Percentiles rank a stretch among this genome's conserved stretches.
These are phyloP conservation scores for Diutina pseudorugosa DNA, from an alignment of 1,139 yeast genomes.

Conservation along the genomic window DNA sequence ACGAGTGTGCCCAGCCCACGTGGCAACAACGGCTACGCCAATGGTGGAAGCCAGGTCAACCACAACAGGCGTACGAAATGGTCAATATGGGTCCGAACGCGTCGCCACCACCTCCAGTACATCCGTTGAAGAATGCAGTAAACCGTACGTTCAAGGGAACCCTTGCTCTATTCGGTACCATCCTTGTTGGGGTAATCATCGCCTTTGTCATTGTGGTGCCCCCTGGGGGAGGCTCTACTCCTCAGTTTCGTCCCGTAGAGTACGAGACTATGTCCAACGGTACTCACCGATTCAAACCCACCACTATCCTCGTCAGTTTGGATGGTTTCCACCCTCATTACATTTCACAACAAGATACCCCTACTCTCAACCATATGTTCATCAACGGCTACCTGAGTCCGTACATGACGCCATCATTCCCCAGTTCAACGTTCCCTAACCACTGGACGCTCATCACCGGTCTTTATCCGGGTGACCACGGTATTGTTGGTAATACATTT, in stretches of 20 bases:
- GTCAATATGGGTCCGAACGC: background rate
- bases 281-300: conserved; percentile 60
- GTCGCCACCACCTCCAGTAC: background rate
- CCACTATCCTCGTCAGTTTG: conserved; percentile 66
- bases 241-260: conserved; percentile 12
- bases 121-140: background rate
- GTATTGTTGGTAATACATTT: conserved; percentile 77
- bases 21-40: background rate
- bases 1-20: background rate
- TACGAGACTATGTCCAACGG: conserved; percentile 37
- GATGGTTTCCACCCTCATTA: conserved; percentile 93
- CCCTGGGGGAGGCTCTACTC: background rate
- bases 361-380: conserved; percentile 50
- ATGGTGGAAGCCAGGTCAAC: background rate
- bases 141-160: background rate
- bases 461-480: conserved; percentile 70
- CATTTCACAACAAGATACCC: conserved; percentile 55
- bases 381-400: conserved; percentile 58
- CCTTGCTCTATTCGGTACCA: background rate
- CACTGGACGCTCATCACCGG: conserved; percentile 92
- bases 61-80: background rate
- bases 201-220: conserved; percentile 5
- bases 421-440: conserved; percentile 82
- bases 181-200: conserved; percentile 4
- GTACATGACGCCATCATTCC: conserved; percentile 77